Conservation (phyloP, 805 yeast genomes). For the Candida ficus region DNA sequence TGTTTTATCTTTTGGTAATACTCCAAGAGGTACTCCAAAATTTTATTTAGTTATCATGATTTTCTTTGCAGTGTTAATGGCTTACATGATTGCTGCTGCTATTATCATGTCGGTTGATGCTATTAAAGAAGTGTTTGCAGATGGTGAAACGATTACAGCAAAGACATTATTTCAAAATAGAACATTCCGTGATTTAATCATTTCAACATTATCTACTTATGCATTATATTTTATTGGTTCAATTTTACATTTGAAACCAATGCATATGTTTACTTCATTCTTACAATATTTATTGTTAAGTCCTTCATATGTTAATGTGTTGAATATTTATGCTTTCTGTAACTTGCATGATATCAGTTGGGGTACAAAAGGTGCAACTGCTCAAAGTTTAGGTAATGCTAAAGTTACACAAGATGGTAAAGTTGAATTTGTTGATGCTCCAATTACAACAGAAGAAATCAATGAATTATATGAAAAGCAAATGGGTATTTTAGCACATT, state of each 20-base stretch:
- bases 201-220: constrained; percentile 85
- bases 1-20: constrained; percentile 87
- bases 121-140: constrained; percentile 41
- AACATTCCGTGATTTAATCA: constrained; percentile 78
- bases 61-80: constrained; percentile 85
- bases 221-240: constrained; percentile 76
- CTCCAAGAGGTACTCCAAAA: constrained; percentile 83
- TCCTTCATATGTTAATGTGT: constrained; percentile 86
- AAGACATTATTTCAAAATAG: constrained; percentile 51
- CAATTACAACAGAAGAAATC: constrained; percentile 71
- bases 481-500: constrained; percentile 47
- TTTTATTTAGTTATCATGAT: constrained; percentile 71
- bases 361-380: constrained; percentile 89
- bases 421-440: constrained; percentile 58
- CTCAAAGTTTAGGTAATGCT: constrained; percentile 80
- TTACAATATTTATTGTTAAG: constrained; percentile 76
- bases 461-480: constrained; percentile 68
- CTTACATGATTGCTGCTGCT: constrained; percentile 84
- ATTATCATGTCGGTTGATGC: constrained; percentile 74
- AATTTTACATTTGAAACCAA: constrained; percentile 79
- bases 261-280: constrained; percentile 88
- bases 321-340: constrained; percentile 93
- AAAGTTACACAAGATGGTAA: constrained; percentile 62
- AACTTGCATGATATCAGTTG: constrained; percentile 94
- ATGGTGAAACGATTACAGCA: constrained; percentile 31